Percentiles rank a stretch among this genome's conserved stretches.
phyloP scores from a whole-genome alignment of 75 land plant genomes.

The Cryptomeria japonica region DNA sequence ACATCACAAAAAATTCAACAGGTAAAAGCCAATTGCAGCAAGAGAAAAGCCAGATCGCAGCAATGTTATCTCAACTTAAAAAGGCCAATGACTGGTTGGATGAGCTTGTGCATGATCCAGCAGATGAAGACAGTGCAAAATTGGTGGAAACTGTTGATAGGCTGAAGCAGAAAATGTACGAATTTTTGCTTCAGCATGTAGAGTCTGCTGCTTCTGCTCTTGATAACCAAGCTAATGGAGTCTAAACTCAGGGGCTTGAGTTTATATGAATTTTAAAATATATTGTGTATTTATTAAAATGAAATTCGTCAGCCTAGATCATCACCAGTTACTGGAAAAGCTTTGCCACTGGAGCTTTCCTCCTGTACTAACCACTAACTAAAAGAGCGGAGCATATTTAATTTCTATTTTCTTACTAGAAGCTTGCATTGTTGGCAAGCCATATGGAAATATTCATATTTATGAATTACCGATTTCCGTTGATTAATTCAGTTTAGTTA shows the following conservation, averaged over 20 bases:
- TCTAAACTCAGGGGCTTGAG: constrained; percentile 8
- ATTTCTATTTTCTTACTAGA: not conserved
- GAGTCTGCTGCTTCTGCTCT: constrained; percentile 86
- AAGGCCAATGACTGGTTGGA: constrained; percentile 86
- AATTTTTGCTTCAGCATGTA: constrained; percentile 69
- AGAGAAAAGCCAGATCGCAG: constrained; percentile 58
- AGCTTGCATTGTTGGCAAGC: not conserved
- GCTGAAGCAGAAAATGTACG: constrained; percentile 81
- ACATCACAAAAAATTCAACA: constrained; percentile 11
- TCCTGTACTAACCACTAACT: constrained; percentile 3
- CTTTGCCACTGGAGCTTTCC: not conserved
- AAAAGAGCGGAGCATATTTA: not conserved
- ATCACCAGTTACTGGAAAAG: not conserved
- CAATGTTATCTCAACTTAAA: constrained; percentile 75
- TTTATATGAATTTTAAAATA: constrained; percentile 1
- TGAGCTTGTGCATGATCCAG: constrained; percentile 27
- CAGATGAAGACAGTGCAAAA: constrained; percentile 21
- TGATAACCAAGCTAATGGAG: constrained; percentile 37
- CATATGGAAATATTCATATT: not conserved
- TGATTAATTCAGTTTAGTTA: not conserved
- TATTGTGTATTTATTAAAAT: not conserved
- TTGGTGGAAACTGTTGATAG: constrained; percentile 48
- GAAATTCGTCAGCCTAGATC: not conserved
- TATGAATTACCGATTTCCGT: not conserved
- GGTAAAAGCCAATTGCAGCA: constrained; percentile 26